Evolutionary conservation across 1,284 basidiomycete species (phyloP).

Genomic region (Filobasidium uniguttulatum): DNA sequence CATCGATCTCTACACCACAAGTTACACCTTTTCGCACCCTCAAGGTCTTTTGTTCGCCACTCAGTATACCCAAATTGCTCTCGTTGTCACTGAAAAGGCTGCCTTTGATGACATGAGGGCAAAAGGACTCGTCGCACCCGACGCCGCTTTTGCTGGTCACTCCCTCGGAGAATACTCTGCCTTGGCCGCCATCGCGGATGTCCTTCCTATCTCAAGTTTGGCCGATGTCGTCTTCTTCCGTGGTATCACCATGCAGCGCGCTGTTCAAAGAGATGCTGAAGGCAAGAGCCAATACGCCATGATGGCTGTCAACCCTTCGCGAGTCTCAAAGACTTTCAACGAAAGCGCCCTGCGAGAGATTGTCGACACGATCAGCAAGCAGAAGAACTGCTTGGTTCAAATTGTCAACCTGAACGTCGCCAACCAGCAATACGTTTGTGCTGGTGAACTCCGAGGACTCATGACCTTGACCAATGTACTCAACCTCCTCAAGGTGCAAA

Average conservation of each 20-base stretch:
- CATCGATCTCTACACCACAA: slow-evolving; percentile 77
- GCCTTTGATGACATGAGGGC: slow-evolving; percentile 96
- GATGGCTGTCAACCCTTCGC: slow-evolving; percentile 95
- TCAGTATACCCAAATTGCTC: slow-evolving; percentile 94
- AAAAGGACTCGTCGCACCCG: slow-evolving; percentile 82
- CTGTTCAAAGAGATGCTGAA: slow-evolving; percentile 81
- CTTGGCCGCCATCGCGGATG: slow-evolving; percentile 89
- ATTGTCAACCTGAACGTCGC: slow-evolving; percentile 94
- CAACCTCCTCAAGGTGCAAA: slow-evolving; percentile 92
- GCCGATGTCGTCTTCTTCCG: slow-evolving; percentile 99
- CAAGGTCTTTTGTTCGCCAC: slow-evolving; percentile 91
- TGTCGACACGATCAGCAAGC: slow-evolving; percentile 70
- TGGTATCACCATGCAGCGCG: slow-evolving; percentile 98
- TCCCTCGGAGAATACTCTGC: slow-evolving; percentile 97
- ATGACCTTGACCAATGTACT: slow-evolving; percentile 91
- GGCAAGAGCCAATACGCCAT: slow-evolving; percentile 95
- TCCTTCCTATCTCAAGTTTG: slow-evolving; percentile 86
- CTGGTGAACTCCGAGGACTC: slow-evolving; percentile 83
- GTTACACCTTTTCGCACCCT: slow-evolving; percentile 95
- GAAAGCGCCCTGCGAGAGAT: slow-evolving; percentile 83
- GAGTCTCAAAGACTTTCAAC: slow-evolving; percentile 84
- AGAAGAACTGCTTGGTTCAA: slow-evolving; percentile 70
- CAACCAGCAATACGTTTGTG: slow-evolving; percentile 79
- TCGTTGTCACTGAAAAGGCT: slow-evolving; percentile 93
- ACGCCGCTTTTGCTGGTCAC: slow-evolving; percentile 91